Evolutionary conservation across 345 rosid genomes (phyloP).

Genomic region (Salix brachista): DNA sequence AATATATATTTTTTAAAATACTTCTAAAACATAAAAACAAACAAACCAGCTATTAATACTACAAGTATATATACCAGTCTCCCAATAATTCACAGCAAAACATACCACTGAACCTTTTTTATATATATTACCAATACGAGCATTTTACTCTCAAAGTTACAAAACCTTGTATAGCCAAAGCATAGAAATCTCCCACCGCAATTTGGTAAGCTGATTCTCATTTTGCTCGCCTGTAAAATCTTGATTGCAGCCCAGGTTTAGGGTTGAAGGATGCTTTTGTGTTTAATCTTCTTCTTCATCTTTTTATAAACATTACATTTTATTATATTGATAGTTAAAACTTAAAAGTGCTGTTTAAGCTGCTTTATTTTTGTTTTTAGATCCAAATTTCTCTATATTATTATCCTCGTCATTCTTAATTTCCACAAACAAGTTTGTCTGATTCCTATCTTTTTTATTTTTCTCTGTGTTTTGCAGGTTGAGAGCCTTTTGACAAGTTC

Average conservation of each 20-base stretch:
- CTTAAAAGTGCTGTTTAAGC: not conserved
- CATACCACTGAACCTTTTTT: too few relatives aligned
- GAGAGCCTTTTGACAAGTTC: not conserved
- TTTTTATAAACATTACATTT: too few relatives aligned
- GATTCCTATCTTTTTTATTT: not conserved
- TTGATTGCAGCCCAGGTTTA: not conserved
- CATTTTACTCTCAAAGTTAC: too few relatives aligned
- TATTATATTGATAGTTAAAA: too few relatives aligned
- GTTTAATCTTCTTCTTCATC: too few relatives aligned
- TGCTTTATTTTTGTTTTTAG: not conserved
- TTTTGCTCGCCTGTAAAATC: not conserved
- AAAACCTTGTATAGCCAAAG: too few relatives aligned
- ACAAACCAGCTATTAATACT: too few relatives aligned
- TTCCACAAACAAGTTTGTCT: not conserved
- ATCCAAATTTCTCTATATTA: not conserved
- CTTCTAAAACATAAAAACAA: too few relatives aligned
- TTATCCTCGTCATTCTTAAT: not conserved
- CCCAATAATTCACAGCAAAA: too few relatives aligned
- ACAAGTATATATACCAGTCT: too few relatives aligned
- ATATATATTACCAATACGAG: too few relatives aligned
- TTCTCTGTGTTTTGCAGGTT: constrained; percentile 7
- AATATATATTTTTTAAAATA: too few relatives aligned
- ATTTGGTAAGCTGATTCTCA: not conserved
- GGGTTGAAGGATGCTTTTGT: constrained; percentile 2
- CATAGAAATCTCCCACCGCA: not conserved